Evolutionary conservation across 1,284 basidiomycete species (phyloP), one percentile per base, ranked within the genome.

Genomic region (Heterobasidion irregulare): DNA sequence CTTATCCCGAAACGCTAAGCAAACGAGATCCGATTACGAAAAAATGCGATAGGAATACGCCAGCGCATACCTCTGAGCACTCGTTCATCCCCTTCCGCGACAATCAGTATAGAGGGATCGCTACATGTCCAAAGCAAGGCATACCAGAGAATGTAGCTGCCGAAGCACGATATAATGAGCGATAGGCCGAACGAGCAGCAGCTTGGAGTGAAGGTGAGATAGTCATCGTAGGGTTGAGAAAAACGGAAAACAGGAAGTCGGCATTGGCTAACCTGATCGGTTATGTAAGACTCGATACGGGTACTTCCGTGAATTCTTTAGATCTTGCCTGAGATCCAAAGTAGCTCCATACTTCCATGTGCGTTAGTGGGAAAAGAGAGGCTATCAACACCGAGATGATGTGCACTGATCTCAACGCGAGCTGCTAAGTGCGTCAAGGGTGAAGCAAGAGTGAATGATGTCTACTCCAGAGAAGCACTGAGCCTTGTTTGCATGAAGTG

Each of bases 111-210:
- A 7, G 4, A 41, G 12, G 8, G 26, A 4, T 41, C 12, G 38
- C 15, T 32, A 36, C 26, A 34, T 6, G 3, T 18, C 6, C 2
- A 15, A 12, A 33, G 26, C 36, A 9, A n/a, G n/a, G 33, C 49
- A 8, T 19, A 83, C 86, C 88, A 58, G 74, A 58, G 65, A 92
- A 92, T 0, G 87, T 90, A 13, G 69, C 63, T 2, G 78, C 68
- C 1, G 87, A 79, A 2, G 86, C 83, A 47, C 88, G 74, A 60
- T 83, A 80, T 2, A 89, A 70, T 59, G 79, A 72, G 26, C 89
- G 77, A 64, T 92, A 92, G 10, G 85, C 86, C 50, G 88, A 75
- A 50, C 88, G 80, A 38, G 84, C 86, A 15, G 80, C 75, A 19
- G 72, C 71, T 44, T 67, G 66, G 19, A 75, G 65, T 16, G 59